These are phyloP conservation scores for Penicillium cosmopolitanum DNA, from an alignment of 495 filamentous ascomycete genomes.

Conservation along the genomic window DNA sequence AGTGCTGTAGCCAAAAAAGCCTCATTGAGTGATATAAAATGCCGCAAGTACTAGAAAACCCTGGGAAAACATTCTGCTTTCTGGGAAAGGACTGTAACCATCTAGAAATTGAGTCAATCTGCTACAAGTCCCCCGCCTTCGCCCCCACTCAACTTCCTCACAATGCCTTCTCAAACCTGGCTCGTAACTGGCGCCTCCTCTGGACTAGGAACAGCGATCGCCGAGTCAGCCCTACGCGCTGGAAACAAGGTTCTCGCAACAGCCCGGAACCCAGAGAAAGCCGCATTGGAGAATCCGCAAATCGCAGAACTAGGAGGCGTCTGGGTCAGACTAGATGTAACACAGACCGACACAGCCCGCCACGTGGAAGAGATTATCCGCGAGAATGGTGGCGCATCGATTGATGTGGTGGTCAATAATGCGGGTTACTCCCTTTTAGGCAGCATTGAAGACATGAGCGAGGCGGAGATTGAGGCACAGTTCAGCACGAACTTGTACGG, in stretches of 20 bases:
- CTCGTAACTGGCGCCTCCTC: constrained; percentile 59
- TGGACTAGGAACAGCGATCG: constrained; percentile 56
- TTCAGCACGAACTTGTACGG: constrained; percentile 53
- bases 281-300: constrained; percentile 25
- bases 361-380: constrained; percentile 21
- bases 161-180: constrained; percentile 37
- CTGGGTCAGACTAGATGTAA: constrained; percentile 48
- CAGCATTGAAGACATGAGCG: constrained; percentile 30
- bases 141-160: background rate
- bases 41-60: background rate
- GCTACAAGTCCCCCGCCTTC: background rate
- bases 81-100: too few species aligned
- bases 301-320: constrained; percentile 32
- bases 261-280: constrained; percentile 49
- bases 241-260: constrained; percentile 61
- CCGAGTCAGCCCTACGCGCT: constrained; percentile 45
- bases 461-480: constrained; percentile 24
- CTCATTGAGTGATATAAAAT: background rate
- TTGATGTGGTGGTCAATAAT: constrained; percentile 38
- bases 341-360: constrained; percentile 28
- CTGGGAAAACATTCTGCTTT: too few species aligned
- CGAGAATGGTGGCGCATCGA: constrained; percentile 15
- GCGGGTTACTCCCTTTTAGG: constrained; percentile 34
- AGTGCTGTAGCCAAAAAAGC: background rate
- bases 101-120: too few species aligned